A percentile compares a stretch with the other conserved stretches of the same genome.
Conservation (phyloP, 1,284 basidiomycete species). For the Mycena sp. region DNA sequence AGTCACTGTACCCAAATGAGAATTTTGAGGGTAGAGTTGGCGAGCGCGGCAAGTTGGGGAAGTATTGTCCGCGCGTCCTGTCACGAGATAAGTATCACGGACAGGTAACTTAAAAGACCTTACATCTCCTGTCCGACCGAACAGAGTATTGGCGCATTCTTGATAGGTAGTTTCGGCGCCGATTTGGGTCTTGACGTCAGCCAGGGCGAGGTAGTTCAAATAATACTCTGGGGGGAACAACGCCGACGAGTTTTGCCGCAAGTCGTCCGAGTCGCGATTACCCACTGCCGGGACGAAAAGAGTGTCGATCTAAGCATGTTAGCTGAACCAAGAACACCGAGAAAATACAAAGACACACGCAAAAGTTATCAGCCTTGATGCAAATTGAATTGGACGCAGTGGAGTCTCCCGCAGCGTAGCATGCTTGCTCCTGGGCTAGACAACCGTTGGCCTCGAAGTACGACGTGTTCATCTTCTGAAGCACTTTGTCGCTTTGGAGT, state of each 20-base stretch:
- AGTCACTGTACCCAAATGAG: slow-evolving; percentile 63
- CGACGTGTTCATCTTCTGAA: slow-evolving; percentile 57
- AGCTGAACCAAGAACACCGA: not conserved
- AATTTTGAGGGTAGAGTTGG: slow-evolving; percentile 61
- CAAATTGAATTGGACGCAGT: slow-evolving; percentile 59
- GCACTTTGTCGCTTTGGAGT: slow-evolving; percentile 56
- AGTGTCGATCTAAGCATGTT: slow-evolving; percentile 45
- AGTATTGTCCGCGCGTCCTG: slow-evolving; percentile 65
- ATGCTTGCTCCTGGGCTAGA: slow-evolving; percentile 59
- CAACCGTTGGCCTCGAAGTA: slow-evolving; percentile 62
- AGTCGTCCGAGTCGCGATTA: slow-evolving; percentile 61
- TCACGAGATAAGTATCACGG: not conserved
- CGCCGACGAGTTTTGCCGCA: slow-evolving; percentile 63
- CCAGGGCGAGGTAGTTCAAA: slow-evolving; percentile 51
- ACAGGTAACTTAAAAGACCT: not conserved
- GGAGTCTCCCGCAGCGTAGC: slow-evolving; percentile 60
- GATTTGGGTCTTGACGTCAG: slow-evolving; percentile 52
- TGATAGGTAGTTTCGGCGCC: slow-evolving; percentile 59
- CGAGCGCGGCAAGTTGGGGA: slow-evolving; percentile 60
- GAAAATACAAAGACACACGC: slow-evolving; percentile 52
- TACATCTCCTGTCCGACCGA: slow-evolving; percentile 54
- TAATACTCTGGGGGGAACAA: slow-evolving; percentile 68
- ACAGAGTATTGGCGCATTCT: slow-evolving; percentile 57
- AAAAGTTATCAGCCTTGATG: slow-evolving; percentile 59
- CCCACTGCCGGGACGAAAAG: slow-evolving; percentile 61